phyloP scores from a whole-genome alignment of 2,329 filamentous ascomycete species.

The Botrytis deweyae region DNA sequence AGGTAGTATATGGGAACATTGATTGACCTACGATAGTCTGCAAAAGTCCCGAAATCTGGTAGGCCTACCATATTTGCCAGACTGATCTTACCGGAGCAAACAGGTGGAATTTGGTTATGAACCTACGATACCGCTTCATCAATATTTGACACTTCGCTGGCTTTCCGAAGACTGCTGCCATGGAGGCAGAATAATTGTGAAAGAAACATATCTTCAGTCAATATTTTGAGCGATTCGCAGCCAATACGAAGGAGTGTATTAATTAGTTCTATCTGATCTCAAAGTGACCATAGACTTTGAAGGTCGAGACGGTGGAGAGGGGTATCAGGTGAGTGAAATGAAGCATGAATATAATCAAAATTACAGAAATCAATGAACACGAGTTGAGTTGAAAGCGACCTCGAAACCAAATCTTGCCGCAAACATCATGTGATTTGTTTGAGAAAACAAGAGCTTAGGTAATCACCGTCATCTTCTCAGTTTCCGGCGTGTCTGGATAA shows the following conservation, averaged over 20 bases:
- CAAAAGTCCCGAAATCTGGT: background rate
- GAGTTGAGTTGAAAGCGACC: background rate
- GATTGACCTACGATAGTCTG: background rate
- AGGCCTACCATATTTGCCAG: background rate
- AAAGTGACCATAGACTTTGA: background rate
- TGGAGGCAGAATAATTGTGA: background rate
- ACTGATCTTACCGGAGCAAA: background rate
- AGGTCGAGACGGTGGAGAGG: background rate
- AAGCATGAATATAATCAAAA: background rate
- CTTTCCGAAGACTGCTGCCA: background rate
- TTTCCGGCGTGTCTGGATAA: background rate
- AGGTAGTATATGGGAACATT: background rate
- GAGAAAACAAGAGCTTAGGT: background rate
- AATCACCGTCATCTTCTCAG: conserved; percentile 16
- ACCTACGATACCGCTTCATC: background rate
- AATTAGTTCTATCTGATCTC: background rate
- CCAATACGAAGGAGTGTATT: background rate
- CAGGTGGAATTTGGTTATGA: background rate
- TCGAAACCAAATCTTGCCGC: background rate
- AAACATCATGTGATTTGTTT: conserved; percentile 10
- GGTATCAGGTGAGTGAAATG: background rate
- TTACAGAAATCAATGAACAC: background rate
- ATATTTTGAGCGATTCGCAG: background rate
- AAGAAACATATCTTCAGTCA: background rate
- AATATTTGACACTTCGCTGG: background rate